Base-by-base conservation (phyloP, 2,329 filamentous ascomycete species). In the Trichoderma sp. region DNA sequence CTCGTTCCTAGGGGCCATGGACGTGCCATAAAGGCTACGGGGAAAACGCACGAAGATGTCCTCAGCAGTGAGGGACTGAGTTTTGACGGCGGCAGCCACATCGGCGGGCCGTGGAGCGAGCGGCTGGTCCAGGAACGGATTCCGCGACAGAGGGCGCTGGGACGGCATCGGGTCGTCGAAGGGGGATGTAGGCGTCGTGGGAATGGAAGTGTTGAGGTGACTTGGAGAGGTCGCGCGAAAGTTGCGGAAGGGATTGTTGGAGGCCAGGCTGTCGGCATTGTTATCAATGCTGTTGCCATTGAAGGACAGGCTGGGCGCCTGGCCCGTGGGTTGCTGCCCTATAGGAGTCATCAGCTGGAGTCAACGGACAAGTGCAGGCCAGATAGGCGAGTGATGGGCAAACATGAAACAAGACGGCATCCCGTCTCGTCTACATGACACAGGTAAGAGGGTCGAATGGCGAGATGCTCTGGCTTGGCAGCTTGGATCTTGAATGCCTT, bases 191-290 rank as follows among this genome's bases (percentile, higher is more conserved):
- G 83, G 84, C 80, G 82, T 81, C 76, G 78, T 78, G 76, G 78
- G 74, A 77, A 77, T 76, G 66, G 74, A 74, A 65, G 55, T 20
- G 55, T 32, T 32, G 55, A 34, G 28, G 55, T 32, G 55, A n/a
- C 28, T 32, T 3, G 88, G 91, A 74, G 91, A 93, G 47, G 85
- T 84, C 74, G 90, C 89, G 78, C 91, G 89, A 26, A 28, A 23
- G 81, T 93, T 93, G 84, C 92, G 91, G 78, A 89, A 95, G 74
- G 92, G 92, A 80, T 95, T 95, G 86, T 94, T 94, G 80, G 92
- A 94, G 81, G 91, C 90, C 78, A 94, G 88, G 66, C 66, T 68
- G 57, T 68, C 81, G 67, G 28, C 59, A 32, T 68, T 68, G 50
- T 61, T 68, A 62, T 70, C 68, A 50, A 50, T 61, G 53, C 36